Evolutionary conservation across 2,329 filamentous ascomycete species (phyloP).

Genomic region (Corinectria fuckeliana): DNA sequence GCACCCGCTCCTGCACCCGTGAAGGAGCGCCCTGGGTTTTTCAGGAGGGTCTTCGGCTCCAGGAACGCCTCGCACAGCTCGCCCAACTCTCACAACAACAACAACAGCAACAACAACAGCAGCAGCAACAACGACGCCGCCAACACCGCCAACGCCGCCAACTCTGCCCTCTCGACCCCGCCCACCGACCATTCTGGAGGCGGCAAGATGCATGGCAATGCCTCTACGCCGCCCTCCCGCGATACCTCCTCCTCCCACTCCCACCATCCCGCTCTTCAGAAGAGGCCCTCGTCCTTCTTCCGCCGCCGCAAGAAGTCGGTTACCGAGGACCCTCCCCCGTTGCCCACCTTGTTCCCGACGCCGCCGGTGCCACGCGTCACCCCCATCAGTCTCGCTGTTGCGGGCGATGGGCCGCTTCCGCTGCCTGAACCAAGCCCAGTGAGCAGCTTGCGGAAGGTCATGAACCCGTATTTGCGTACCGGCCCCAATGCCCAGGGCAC

Average conservation of each 20-base stretch:
- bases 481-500: constrained; percentile 38
- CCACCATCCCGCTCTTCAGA: constrained; percentile 68
- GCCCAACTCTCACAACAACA: neutral
- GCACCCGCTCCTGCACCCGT: constrained; percentile 47
- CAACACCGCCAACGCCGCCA: constrained; percentile 23
- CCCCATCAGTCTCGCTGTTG: constrained; percentile 42
- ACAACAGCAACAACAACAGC: constrained; percentile 29
- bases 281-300: constrained; percentile 96
- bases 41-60: constrained; percentile 86
- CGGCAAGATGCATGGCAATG: constrained; percentile 54
- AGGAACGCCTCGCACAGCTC: constrained; percentile 52
- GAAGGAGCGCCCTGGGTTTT: constrained; percentile 85
- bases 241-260: constrained; percentile 53
- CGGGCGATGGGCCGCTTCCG: constrained; percentile 39
- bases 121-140: constrained; percentile 34
- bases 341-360: constrained; percentile 56
- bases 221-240: constrained; percentile 56
- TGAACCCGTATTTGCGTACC: constrained; percentile 78
- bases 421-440: constrained; percentile 65
- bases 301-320: constrained; percentile 90
- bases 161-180: constrained; percentile 29
- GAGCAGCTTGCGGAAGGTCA: constrained; percentile 83
- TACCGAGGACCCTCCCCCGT: constrained; percentile 71
- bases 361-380: constrained; percentile 48
- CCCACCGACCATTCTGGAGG: constrained; percentile 38